Evolutionary conservation across 2,329 filamentous ascomycete genomes (phyloP), one percentile per base, ranked within the genome.

Genomic region (Chlorencoelia australis): DNA sequence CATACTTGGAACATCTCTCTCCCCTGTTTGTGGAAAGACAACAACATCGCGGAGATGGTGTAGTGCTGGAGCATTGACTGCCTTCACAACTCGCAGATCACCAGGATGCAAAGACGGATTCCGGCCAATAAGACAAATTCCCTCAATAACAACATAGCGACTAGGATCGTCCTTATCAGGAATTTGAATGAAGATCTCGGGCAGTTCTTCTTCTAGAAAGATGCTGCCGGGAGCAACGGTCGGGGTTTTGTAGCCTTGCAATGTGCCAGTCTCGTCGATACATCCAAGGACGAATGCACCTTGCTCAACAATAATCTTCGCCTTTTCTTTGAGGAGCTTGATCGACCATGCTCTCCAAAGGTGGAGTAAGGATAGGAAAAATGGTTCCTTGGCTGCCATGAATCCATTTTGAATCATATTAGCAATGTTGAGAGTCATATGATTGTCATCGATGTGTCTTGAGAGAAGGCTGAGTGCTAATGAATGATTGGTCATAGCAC

Each of bases 81-180:
- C 91, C 43, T 76, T 71, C 1, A 96, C 89, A 1, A 95, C 74
- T 15, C 91, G 79, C 30, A 96, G 75, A 52, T 98, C 91, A 4
- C 91, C 91, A 0, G 88, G 83, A 50, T 98, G 89, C 5, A 98
- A 69, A 0, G 89, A 95, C 0, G 91, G 91, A 49, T 98, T 98
- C 17, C 91, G 79, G 1, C 87, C 88, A 1, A 98, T 68, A 5
- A 94, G 65, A 50, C 91, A 96, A 3, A 85, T 53, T 0, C 87
- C 88, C 42, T 77, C 67, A 16, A 95, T 71, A 1, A 89, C 64
- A 34, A 66, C 70, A 49, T 81, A 79, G 5, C 38, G 39, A 15
- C 67, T 63, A 21, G 67, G 64, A 7, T 69, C 63, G 1, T 67
- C 65, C 7, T 73, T 55, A 34, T 73, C 69, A 0, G 79, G 78